phyloP scores from a whole-genome alignment of 2,329 filamentous ascomycete genomes.

The Beauveria asiatica region DNA sequence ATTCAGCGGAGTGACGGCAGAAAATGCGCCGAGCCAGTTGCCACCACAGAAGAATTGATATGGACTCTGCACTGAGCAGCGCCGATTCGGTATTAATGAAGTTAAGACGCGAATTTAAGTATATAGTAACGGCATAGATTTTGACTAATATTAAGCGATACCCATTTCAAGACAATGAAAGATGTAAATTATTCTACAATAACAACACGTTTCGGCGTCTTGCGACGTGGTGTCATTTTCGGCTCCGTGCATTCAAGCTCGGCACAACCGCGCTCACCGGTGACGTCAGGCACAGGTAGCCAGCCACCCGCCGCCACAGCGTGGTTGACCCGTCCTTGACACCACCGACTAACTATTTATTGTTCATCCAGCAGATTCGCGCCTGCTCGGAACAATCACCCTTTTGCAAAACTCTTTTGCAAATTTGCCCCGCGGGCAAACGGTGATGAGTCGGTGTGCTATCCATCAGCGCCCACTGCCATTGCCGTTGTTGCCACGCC shows the following conservation, averaged over 20 bases:
- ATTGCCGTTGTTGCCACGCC: background rate
- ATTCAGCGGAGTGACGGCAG: slow-evolving; percentile 56
- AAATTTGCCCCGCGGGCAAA: background rate
- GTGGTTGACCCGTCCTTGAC: background rate
- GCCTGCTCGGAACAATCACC: no score
- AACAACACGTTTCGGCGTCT: no score
- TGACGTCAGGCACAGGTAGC: slow-evolving; percentile 2
- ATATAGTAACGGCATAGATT: slow-evolving; percentile 1
- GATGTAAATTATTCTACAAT: background rate
- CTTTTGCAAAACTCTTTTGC: background rate
- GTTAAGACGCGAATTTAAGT: background rate
- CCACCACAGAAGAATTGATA: slow-evolving; percentile 31
- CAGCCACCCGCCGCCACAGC: background rate
- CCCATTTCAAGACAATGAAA: background rate
- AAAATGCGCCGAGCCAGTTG: slow-evolving; percentile 47
- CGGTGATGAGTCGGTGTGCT: background rate
- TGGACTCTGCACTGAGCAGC: background rate
- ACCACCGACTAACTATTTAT: background rate
- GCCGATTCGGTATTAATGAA: background rate
- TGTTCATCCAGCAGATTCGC: background rate
- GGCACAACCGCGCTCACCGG: background rate
- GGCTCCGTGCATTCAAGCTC: no score
- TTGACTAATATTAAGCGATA: slow-evolving; percentile 6
- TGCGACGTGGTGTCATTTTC: no score
- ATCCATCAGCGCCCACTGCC: background rate